These are phyloP conservation scores for Halenospora varia DNA, from an alignment of 495 filamentous ascomycete species.

Conservation along the genomic window DNA sequence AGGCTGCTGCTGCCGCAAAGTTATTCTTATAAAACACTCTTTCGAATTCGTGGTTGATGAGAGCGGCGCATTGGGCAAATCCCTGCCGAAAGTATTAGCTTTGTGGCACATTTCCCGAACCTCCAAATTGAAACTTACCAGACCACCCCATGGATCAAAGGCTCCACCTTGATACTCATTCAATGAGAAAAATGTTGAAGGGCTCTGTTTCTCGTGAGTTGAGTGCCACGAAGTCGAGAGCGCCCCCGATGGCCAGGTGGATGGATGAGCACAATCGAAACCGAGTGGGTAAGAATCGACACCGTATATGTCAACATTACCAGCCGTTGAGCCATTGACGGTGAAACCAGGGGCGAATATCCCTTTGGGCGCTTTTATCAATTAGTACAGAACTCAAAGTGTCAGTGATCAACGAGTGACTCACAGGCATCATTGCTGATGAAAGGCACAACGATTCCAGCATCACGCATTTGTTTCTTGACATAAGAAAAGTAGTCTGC, in stretches of 20 bases:
- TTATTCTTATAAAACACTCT: conserved; percentile 80
- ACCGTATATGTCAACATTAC: conserved; percentile 74
- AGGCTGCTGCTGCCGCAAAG: conserved; percentile 55
- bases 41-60: conserved; percentile 68
- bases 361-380: conserved; percentile 20
- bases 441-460: conserved; percentile 68
- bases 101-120: too few species aligned
- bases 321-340: conserved; percentile 58
- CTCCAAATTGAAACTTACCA: conserved; percentile 8
- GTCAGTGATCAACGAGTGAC: too few species aligned
- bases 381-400: conserved; percentile 6
- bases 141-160: conserved; percentile 72
- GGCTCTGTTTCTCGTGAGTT: conserved; percentile 54
- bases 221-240: conserved; percentile 43
- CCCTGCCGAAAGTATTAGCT: too few species aligned
- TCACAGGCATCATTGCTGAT: conserved; percentile 68
- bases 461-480: conserved; percentile 60
- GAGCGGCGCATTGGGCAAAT: conserved; percentile 56
- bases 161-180: conserved; percentile 74
- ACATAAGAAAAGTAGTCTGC: conserved; percentile 65
- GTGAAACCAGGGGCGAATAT: conserved; percentile 47
- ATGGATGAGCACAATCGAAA: conserved; percentile 53
- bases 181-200: conserved; percentile 63
- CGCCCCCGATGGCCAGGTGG: conserved; percentile 41
- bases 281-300: conserved; percentile 71